A percentile compares a stretch with the other conserved stretches of the same genome.
phyloP scores from a whole-genome alignment of 495 filamentous ascomycete species.

The Xylaria scruposa region DNA sequence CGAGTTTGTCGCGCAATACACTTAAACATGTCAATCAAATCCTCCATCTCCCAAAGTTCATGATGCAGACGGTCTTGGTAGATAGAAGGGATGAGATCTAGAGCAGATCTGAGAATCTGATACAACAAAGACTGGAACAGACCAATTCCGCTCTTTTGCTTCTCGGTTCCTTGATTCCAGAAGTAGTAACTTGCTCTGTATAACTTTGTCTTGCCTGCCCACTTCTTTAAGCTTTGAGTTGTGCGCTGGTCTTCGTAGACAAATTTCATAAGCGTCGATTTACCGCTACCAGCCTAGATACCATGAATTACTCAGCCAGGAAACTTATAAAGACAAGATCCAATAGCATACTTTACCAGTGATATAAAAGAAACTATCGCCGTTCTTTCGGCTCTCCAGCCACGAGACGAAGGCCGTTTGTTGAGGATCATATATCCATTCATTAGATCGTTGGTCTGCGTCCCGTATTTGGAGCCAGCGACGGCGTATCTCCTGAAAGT shows the following conservation, averaged over 20 bases:
- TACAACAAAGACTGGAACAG: constrained; percentile 48
- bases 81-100: constrained; percentile 40
- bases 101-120: constrained; percentile 42
- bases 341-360: constrained; percentile 5
- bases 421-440: constrained; percentile 13
- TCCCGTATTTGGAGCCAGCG: constrained; percentile 14
- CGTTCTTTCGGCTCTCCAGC: constrained; percentile 8
- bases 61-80: not conserved
- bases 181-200: constrained; percentile 49
- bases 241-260: constrained; percentile 28
- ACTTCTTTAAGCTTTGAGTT: constrained; percentile 23
- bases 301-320: not conserved
- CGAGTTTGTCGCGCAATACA: not conserved
- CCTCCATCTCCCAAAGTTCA: constrained; percentile 24
- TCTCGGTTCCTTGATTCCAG: constrained; percentile 44
- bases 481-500: constrained; percentile 14
- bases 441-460: constrained; percentile 7
- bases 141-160: constrained; percentile 41
- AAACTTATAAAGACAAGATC: not conserved
- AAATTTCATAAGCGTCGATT: constrained; percentile 33
- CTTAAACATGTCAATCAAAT: constrained; percentile 9
- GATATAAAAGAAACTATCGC: constrained; percentile 12
- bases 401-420: constrained; percentile 15
- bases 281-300: constrained; percentile 30
- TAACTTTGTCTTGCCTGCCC: constrained; percentile 37